A percentile compares a stretch with the other conserved stretches of the same genome.
These are phyloP conservation scores for Yamadazyma akitaensis DNA, from an alignment of 805 yeast genomes.

Conservation along the genomic window DNA sequence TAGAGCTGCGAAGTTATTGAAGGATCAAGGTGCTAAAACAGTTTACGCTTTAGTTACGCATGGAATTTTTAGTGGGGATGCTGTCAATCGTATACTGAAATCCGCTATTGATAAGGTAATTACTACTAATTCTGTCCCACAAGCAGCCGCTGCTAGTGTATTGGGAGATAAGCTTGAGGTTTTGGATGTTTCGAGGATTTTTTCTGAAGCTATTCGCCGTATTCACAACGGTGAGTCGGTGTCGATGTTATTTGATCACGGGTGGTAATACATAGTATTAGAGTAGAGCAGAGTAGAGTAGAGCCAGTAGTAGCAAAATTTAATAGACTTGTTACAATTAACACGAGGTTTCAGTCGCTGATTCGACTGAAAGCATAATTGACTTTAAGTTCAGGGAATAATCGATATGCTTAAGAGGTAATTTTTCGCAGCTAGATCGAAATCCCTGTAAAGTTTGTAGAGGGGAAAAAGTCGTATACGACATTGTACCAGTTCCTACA, in stretches of 20 bases:
- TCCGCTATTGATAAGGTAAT: constrained; percentile 79
- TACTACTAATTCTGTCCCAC: constrained; percentile 91
- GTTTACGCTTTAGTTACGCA: constrained; percentile 90
- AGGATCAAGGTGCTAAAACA: constrained; percentile 86
- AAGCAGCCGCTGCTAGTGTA: constrained; percentile 49
- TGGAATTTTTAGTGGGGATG: constrained; percentile 91
- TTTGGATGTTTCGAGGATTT: constrained; percentile 80
- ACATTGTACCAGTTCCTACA: too few relatives aligned
- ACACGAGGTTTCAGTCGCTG: too few relatives aligned
- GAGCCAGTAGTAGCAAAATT: too few relatives aligned
- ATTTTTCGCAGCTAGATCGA: too few relatives aligned
- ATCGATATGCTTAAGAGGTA: too few relatives aligned
- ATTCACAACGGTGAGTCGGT: constrained; percentile 97
- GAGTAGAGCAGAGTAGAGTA: too few relatives aligned
- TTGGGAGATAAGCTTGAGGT: constrained; percentile 63
- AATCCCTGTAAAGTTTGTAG: too few relatives aligned
- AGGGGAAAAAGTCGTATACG: too few relatives aligned
- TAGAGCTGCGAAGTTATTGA: constrained; percentile 85
- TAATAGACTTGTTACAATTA: too few relatives aligned
- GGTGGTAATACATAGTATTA: constrained; percentile 35
- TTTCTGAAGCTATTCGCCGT: constrained; percentile 93
- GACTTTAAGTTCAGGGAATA: too few relatives aligned
- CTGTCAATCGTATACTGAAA: constrained; percentile 63
- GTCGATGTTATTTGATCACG: constrained; percentile 88
- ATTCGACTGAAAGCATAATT: too few relatives aligned